These are phyloP conservation scores for Helotiales sp. DNA, from an alignment of 2,329 filamentous ascomycete species.

Conservation along the genomic window DNA sequence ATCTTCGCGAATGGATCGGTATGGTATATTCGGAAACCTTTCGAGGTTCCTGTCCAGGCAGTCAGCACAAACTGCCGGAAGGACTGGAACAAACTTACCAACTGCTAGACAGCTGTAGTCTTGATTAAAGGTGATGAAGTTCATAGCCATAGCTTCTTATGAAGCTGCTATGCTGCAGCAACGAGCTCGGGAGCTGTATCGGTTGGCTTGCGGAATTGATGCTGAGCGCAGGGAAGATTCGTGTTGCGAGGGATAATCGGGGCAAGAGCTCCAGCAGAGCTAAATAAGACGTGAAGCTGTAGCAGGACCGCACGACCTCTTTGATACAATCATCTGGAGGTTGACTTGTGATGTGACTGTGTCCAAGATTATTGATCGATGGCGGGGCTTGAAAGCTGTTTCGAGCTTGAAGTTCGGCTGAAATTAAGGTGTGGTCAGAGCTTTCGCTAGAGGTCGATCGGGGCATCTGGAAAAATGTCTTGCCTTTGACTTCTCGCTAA, in stretches of 20 bases:
- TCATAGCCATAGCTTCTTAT: slow-evolving; percentile 68
- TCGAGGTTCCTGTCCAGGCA: slow-evolving; percentile 71
- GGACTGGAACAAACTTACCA: slow-evolving; percentile 54
- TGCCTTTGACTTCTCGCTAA: background rate
- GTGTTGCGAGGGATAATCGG: background rate
- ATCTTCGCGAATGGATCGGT: slow-evolving; percentile 95
- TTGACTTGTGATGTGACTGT: slow-evolving; percentile 1
- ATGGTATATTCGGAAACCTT: slow-evolving; percentile 94
- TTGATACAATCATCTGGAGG: slow-evolving; percentile 9
- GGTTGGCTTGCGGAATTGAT: background rate
- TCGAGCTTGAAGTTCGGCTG: background rate
- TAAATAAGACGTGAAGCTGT: slow-evolving; percentile 7
- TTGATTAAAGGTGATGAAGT: slow-evolving; percentile 99
- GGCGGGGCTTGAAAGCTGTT: background rate
- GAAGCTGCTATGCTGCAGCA: background rate
- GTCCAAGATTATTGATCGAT: background rate
- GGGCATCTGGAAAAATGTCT: background rate
- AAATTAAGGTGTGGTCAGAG: background rate
- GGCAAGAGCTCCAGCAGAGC: background rate
- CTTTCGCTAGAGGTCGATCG: background rate
- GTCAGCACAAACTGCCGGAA: background rate
- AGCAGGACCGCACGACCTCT: slow-evolving; percentile 3
- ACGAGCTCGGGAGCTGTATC: background rate
- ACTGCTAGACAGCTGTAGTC: slow-evolving; percentile 97
- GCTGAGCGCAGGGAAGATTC: background rate